Base-by-base conservation (phyloP, 495 filamentous ascomycete species). In the Aspergillus funiculosus region DNA sequence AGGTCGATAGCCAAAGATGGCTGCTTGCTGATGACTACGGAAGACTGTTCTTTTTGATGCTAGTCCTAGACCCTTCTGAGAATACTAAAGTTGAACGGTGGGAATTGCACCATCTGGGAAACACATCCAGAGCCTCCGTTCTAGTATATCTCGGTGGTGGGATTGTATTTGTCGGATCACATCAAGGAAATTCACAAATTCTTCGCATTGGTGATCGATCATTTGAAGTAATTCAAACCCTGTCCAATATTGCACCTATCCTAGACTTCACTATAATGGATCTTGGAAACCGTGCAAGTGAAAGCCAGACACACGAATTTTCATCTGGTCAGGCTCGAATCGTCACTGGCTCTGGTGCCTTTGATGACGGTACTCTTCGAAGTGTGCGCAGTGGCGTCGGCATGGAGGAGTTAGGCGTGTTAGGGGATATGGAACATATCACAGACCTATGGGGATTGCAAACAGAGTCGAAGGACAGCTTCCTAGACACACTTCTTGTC, bases 231-330 rank as follows among this genome's bases (percentile, higher is more conserved):
- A 64, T 94, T 7, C 88, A 97, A 63, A 85, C 79, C 0, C 65
- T 96, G 40, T 66, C 79, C 7, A 97, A 94, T 54, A 85, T 95
- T 59, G 89, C 86, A 0, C 92, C 92, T 1, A 86, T 97, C 31
- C 63, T 95, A 10, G 92, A 99, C 57, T 95, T 97, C 41, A 84
- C 83, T 4, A 79, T 97, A 8, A 94, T 97, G 86, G 91, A 97
- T 58, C 82, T 96, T 72, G 89, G 90, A 0, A 90, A 83, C 49
- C 76, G 88, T 19, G 77, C 82, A 39, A 80, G 79, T 34, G 87
- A 91, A 48, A 81, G 80, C 19, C 79, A 86, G 27, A 82, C 78
- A 0, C 94, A 92, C 52, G 89, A 94, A 57, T 96, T 82, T 40
- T 95, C 89, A 0, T 94, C 91, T 4, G 94, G 94, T 1, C 94